These are phyloP conservation scores for Phoma sp. DNA, from an alignment of 2,329 filamentous ascomycete species.

Conservation along the genomic window DNA sequence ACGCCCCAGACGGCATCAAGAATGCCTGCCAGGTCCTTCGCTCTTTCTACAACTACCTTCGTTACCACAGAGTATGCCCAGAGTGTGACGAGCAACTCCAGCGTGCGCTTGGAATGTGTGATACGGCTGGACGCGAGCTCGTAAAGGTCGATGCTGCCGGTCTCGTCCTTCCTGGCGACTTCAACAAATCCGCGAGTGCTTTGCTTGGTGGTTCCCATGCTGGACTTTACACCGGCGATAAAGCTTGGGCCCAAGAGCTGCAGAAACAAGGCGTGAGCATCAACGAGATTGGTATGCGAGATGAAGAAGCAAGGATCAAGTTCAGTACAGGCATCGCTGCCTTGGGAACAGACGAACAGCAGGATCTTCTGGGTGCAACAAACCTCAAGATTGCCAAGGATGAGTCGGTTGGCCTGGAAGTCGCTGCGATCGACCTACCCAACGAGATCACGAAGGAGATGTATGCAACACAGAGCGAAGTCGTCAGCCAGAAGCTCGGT, in stretches of 20 bases:
- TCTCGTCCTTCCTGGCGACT: constrained; percentile 71
- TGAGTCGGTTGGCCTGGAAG: constrained; percentile 45
- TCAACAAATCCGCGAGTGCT: constrained; percentile 77
- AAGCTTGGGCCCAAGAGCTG: constrained; percentile 50
- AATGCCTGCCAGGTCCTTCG: constrained; percentile 71
- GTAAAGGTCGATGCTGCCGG: constrained; percentile 62
- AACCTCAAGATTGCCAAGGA: constrained; percentile 26
- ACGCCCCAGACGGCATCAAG: constrained; percentile 58
- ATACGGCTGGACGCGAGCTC: constrained; percentile 70
- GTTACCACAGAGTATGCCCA: constrained; percentile 83
- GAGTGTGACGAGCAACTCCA: constrained; percentile 75
- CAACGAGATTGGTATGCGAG: constrained; percentile 49
- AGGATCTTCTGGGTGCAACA: constrained; percentile 39
- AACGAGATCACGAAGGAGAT: constrained; percentile 54
- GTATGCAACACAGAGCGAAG: constrained; percentile 50
- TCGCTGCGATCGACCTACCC: constrained; percentile 58
- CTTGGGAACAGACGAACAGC: constrained; percentile 52
- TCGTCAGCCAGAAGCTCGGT: constrained; percentile 41
- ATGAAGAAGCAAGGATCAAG: constrained; percentile 56
- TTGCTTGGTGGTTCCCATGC: constrained; percentile 67
- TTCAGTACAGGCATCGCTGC: constrained; percentile 59
- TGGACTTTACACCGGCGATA: constrained; percentile 49
- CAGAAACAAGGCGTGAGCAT: constrained; percentile 25
- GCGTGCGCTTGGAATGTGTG: constrained; percentile 70
- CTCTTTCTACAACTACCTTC: constrained; percentile 88